phyloP scores from a whole-genome alignment of 176 grass and related monocot species.

The Aegilops sharonensis region DNA sequence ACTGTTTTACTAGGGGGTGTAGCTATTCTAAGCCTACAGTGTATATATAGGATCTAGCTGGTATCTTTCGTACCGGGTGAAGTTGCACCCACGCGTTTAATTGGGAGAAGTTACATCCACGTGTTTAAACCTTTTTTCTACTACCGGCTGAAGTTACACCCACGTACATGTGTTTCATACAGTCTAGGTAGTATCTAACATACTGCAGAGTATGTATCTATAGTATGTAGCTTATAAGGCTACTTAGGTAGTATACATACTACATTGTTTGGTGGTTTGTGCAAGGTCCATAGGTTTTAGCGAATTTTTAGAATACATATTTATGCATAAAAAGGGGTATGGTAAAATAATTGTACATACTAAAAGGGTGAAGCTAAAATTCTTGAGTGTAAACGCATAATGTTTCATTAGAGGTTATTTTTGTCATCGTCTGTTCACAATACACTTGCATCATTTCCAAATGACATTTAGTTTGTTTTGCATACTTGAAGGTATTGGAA shows the following conservation, averaged over 20 bases:
- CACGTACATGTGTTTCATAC: background rate
- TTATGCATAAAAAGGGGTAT: background rate
- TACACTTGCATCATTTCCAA: conserved; percentile 1
- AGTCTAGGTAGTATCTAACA: background rate
- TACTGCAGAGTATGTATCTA: background rate
- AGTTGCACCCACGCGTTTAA: background rate
- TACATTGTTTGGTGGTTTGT: background rate
- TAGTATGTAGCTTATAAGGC: background rate
- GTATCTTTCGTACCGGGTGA: background rate
- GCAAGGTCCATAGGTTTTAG: background rate
- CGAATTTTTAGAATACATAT: background rate
- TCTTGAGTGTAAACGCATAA: background rate
- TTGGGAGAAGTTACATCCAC: background rate
- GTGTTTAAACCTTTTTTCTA: background rate
- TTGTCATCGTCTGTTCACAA: conserved; percentile 15
- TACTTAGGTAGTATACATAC: background rate
- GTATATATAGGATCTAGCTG: background rate
- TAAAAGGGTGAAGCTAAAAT: background rate
- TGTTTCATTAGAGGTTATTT: background rate
- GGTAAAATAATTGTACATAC: background rate
- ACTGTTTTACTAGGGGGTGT: background rate
- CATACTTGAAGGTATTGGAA: background rate
- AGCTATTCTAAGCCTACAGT: background rate
- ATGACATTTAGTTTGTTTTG: background rate
- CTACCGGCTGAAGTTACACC: background rate